Evolutionary conservation across 2,329 filamentous ascomycete genomes (phyloP).

Genomic region (Pseudogymnoascus sp.): DNA sequence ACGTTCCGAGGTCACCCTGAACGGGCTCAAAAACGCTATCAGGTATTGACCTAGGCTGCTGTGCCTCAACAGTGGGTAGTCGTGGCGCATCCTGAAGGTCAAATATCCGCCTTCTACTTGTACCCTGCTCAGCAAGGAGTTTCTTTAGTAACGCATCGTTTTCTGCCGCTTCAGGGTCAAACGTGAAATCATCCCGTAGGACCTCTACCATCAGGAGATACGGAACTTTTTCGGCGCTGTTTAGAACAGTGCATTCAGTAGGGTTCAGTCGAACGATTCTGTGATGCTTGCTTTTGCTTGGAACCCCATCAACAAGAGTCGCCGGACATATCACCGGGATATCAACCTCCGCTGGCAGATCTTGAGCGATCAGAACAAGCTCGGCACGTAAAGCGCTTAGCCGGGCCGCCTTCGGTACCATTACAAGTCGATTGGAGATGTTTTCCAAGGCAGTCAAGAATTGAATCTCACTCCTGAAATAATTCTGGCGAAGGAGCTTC

Average conservation of each 20-base stretch:
- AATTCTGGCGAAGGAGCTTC: slow-evolving; percentile 69
- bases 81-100: slow-evolving; percentile 61
- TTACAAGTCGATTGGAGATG: slow-evolving; percentile 76
- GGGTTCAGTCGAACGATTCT: slow-evolving; percentile 77
- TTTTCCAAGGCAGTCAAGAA: slow-evolving; percentile 74
- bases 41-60: slow-evolving; percentile 16
- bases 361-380: slow-evolving; percentile 71
- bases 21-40: slow-evolving; percentile 82
- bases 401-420: slow-evolving; percentile 73
- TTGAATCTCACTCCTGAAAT: slow-evolving; percentile 74
- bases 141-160: slow-evolving; percentile 59
- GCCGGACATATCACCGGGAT: slow-evolving; percentile 76
- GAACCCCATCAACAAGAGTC: slow-evolving; percentile 63
- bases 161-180: slow-evolving; percentile 66
- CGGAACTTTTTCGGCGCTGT: slow-evolving; percentile 79
- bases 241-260: slow-evolving; percentile 74
- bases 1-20: slow-evolving; percentile 69
- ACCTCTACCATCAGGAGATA: slow-evolving; percentile 82
- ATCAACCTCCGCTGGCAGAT: slow-evolving; percentile 75
- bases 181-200: slow-evolving; percentile 72
- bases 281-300: slow-evolving; percentile 70
- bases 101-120: slow-evolving; percentile 52
- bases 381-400: slow-evolving; percentile 76
- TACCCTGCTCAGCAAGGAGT: slow-evolving; percentile 50
- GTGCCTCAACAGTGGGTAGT: slow-evolving; percentile 31